phyloP scores from a whole-genome alignment of 148 eudicot species.

The Dysphania ambrosioides region DNA sequence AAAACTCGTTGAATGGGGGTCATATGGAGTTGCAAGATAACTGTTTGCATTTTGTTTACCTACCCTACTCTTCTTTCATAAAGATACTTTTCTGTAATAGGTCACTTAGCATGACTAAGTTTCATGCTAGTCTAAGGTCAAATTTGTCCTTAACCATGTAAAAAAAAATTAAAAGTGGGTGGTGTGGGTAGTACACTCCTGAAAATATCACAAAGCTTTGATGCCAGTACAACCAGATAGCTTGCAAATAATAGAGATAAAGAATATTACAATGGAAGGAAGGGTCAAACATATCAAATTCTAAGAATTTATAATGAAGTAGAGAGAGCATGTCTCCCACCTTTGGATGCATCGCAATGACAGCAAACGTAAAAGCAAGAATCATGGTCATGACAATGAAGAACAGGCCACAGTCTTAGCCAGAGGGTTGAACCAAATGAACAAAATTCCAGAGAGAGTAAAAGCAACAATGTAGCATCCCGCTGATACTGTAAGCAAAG shows the following conservation, averaged over 20 bases:
- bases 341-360: slow-evolving; percentile 83
- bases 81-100: no score
- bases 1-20: no score
- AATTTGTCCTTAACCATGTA: no score
- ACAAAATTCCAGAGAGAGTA: slow-evolving; percentile 64
- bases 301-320: neutral
- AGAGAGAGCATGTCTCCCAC: slow-evolving; percentile 38
- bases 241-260: neutral
- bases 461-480: slow-evolving; percentile 78
- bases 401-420: slow-evolving; percentile 93
- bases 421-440: slow-evolving; percentile 98
- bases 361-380: slow-evolving; percentile 71
- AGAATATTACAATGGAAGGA: neutral
- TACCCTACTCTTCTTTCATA: no score
- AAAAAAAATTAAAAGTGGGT: no score
- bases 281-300: neutral
- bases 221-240: neutral
- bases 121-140: no score
- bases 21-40: no score
- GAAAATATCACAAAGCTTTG: no score
- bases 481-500: slow-evolving; percentile 75
- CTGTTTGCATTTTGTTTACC: no score
- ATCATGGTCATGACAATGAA: slow-evolving; percentile 90
- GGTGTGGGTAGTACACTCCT: no score
- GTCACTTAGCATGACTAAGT: no score